phyloP scores from a whole-genome alignment of 176 grass and related monocot species.

The Triticum monococcum region DNA sequence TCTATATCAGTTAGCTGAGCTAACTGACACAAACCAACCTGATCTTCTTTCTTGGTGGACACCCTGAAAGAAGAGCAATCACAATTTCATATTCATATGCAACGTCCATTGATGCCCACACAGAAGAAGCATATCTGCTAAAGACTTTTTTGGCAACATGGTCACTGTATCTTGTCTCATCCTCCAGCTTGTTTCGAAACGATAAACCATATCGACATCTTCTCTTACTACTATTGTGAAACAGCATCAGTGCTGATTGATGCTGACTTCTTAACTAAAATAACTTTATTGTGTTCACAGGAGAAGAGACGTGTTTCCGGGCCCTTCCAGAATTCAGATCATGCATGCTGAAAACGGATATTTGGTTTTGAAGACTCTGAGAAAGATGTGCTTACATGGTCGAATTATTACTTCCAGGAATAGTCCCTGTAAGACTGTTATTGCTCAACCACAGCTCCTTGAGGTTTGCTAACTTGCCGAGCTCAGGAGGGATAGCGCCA shows the following conservation, averaged over 20 bases:
- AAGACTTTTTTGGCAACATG: conserved; percentile 6
- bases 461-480: conserved; percentile 64
- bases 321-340: not conserved
- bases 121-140: not conserved
- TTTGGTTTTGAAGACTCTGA: not conserved
- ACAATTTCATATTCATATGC: not conserved
- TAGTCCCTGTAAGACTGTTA: conserved; percentile 66
- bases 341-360: not conserved
- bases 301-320: not conserved
- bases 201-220: not conserved
- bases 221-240: not conserved
- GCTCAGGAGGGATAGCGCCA: conserved; percentile 61
- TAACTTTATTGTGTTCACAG: not conserved
- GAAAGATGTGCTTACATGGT: conserved; percentile 54
- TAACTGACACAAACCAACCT: conserved; percentile 68
- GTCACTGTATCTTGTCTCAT: conserved; percentile 8
- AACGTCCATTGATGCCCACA: conserved; percentile 1
- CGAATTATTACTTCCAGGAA: conserved; percentile 74
- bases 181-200: conserved; percentile 17
- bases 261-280: conserved; percentile 36
- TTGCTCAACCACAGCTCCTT: conserved; percentile 59
- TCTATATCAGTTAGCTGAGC: conserved; percentile 53
- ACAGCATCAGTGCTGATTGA: conserved; percentile 16
- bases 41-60: conserved; percentile 29
- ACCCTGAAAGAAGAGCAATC: conserved; percentile 33